These are phyloP conservation scores for Penicillium canescens DNA, from an alignment of 495 filamentous ascomycete species.

Conservation along the genomic window DNA sequence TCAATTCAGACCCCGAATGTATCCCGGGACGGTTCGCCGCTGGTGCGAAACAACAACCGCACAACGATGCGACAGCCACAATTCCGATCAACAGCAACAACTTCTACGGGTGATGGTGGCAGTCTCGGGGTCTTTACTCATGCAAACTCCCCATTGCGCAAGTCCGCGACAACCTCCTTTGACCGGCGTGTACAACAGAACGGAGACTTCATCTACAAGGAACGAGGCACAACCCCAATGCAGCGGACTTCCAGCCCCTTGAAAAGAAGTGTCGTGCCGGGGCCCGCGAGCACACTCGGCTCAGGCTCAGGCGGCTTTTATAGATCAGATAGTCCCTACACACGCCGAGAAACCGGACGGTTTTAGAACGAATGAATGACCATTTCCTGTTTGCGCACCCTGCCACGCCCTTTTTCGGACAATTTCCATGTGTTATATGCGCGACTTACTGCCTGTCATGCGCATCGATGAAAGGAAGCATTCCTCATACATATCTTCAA, in stretches of 20 bases:
- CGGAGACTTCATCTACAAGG: slow-evolving; percentile 41
- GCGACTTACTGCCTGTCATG: background rate
- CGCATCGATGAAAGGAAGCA: background rate
- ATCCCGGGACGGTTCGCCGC: slow-evolving; percentile 53
- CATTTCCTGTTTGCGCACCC: slow-evolving; percentile 1
- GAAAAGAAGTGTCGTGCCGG: slow-evolving; percentile 45
- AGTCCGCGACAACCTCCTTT: slow-evolving; percentile 51
- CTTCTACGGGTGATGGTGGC: slow-evolving; percentile 63
- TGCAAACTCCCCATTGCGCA: slow-evolving; percentile 78
- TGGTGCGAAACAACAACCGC: slow-evolving; percentile 36
- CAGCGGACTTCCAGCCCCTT: slow-evolving; percentile 43
- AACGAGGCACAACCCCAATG: slow-evolving; percentile 37
- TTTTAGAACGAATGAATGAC: slow-evolving; percentile 28
- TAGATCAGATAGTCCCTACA: slow-evolving; percentile 21
- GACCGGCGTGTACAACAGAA: slow-evolving; percentile 37
- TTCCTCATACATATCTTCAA: slow-evolving; percentile 12
- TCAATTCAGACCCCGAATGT: slow-evolving; percentile 44
- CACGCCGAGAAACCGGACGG: slow-evolving; percentile 40
- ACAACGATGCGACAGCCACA: slow-evolving; percentile 59
- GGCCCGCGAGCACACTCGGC: slow-evolving; percentile 22
- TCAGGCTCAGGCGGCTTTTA: slow-evolving; percentile 27
- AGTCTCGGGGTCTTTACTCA: slow-evolving; percentile 79
- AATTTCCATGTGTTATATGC: slow-evolving; percentile 7
- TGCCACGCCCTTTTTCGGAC: background rate
- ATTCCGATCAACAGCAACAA: slow-evolving; percentile 44